Conservation (phyloP, 169 alveolate genomes). For the Eimeria tenella region DNA sequence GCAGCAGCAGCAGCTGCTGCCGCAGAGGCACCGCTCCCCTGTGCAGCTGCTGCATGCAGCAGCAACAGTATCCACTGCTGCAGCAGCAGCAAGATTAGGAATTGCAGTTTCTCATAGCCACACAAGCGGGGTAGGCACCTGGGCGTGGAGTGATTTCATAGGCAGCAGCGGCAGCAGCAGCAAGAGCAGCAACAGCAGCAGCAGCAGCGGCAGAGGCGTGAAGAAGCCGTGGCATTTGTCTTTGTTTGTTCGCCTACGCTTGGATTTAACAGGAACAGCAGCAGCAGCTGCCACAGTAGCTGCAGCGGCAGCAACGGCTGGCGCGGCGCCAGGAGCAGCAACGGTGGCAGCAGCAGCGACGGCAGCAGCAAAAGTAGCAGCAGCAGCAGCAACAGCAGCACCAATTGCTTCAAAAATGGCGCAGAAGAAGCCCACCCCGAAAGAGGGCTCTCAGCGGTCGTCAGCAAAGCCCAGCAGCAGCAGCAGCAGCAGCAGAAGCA, state of each 20-base stretch:
- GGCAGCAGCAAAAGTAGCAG: conserved; percentile 8
- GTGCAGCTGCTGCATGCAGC: conserved; percentile 2
- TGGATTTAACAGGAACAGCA: neutral
- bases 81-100: conserved; percentile 6
- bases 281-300: neutral
- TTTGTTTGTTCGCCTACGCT: too few species aligned
- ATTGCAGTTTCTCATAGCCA: too few species aligned
- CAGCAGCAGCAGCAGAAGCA: neutral
- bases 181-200: conserved; percentile 17
- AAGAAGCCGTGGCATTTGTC: too few species aligned
- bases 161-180: conserved; percentile 30
- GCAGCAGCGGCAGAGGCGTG: conserved; percentile 11
- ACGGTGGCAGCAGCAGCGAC: conserved; percentile 11
- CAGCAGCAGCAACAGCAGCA: conserved; percentile 31
- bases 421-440: neutral
- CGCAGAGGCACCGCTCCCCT: conserved; percentile 5
- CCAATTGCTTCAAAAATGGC: neutral
- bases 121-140: too few species aligned
- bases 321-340: neutral
- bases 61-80: neutral
- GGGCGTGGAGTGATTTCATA: too few species aligned
- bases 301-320: conserved; percentile 31
- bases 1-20: conserved; percentile 39
- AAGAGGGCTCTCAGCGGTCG: conserved; percentile 15
- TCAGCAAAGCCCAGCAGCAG: conserved; percentile 42